Conservation (phyloP, 2,329 filamentous ascomycete species). For the Alternaria triticimaculans region DNA sequence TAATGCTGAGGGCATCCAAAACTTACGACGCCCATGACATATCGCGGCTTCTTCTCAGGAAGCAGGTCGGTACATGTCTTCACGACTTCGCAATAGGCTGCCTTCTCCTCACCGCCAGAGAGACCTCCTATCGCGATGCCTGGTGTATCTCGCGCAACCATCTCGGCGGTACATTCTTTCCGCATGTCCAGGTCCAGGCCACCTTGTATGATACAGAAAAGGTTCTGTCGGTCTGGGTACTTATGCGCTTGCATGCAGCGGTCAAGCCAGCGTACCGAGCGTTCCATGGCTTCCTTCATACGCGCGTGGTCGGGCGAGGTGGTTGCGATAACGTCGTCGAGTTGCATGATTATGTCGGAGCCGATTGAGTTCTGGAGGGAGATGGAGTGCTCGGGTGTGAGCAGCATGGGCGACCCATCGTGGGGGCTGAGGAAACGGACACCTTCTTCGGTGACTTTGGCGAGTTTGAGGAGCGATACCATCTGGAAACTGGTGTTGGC, state of each 20-base stretch:
- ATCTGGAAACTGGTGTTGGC: conserved; percentile 81
- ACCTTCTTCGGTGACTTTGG: conserved; percentile 92
- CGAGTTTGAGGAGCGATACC: conserved; percentile 93
- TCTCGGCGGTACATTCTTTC: conserved; percentile 79
- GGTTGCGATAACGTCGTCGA: conserved; percentile 96
- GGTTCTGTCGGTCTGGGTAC: conserved; percentile 81
- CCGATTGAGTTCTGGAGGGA: conserved; percentile 95
- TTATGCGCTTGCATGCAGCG: conserved; percentile 90
- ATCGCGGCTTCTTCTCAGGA: conserved; percentile 91
- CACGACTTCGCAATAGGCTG: conserved; percentile 90
- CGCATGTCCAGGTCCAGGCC: conserved; percentile 89
- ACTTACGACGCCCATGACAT: conserved; percentile 91
- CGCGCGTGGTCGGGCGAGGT: conserved; percentile 87
- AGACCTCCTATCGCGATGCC: conserved; percentile 96
- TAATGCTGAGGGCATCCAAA: background rate
- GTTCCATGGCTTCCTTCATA: conserved; percentile 94
- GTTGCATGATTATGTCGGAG: conserved; percentile 99
- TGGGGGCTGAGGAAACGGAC: conserved; percentile 96
- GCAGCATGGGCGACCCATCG: conserved; percentile 92
- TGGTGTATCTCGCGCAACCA: conserved; percentile 89
- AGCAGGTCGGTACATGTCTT: conserved; percentile 82
- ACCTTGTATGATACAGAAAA: conserved; percentile 99
- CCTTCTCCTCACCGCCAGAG: conserved; percentile 93
- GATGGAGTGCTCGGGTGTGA: conserved; percentile 97
- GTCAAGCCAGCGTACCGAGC: conserved; percentile 94